Percentiles rank a stretch among this genome's conserved stretches.
Conservation (phyloP, 2,329 filamentous ascomycete genomes). For the Monascus ruber region DNA sequence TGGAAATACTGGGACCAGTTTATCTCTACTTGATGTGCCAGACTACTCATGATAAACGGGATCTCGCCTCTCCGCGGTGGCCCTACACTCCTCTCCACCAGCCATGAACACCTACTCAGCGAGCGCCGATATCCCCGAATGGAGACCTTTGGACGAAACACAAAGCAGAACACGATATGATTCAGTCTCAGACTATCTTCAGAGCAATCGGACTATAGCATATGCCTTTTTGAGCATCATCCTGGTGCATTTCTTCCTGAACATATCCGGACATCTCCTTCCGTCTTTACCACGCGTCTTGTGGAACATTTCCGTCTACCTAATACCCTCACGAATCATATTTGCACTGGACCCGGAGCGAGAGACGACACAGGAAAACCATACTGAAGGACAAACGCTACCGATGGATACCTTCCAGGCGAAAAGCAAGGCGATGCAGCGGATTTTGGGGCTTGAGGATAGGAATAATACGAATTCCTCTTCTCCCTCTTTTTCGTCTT, state of each 20-base stretch:
- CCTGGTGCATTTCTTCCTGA: conserved; percentile 19
- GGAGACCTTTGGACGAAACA: conserved; percentile 15
- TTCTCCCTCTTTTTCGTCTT: conserved; percentile 43
- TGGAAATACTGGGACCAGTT: not conserved
- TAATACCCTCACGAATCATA: conserved; percentile 29
- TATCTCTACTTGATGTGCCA: not conserved
- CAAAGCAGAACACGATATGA: conserved; percentile 22
- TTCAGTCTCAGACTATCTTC: conserved; percentile 13
- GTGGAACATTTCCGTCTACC: conserved; percentile 29
- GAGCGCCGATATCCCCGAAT: conserved; percentile 18
- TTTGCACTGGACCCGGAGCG: conserved; percentile 39
- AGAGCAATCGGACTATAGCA: conserved; percentile 16
- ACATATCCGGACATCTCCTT: conserved; percentile 18
- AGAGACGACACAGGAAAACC: conserved; percentile 25
- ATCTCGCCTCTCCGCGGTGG: conserved; percentile 11
- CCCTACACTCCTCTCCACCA: conserved; percentile 7
- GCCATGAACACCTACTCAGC: conserved; percentile 27
- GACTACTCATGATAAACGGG: conserved; percentile 8
- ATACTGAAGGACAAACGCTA: conserved; percentile 30
- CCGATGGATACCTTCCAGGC: conserved; percentile 26
- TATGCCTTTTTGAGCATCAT: conserved; percentile 17
- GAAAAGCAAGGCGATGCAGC: conserved; percentile 55
- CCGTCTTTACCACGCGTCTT: conserved; percentile 18
- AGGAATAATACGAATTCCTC: conserved; percentile 8
- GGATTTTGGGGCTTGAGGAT: conserved; percentile 50